Evolutionary conservation across 306 rosid species (phyloP), one percentile per base, ranked within the genome.

Genomic region (Dalbergia cochinchinensis): DNA sequence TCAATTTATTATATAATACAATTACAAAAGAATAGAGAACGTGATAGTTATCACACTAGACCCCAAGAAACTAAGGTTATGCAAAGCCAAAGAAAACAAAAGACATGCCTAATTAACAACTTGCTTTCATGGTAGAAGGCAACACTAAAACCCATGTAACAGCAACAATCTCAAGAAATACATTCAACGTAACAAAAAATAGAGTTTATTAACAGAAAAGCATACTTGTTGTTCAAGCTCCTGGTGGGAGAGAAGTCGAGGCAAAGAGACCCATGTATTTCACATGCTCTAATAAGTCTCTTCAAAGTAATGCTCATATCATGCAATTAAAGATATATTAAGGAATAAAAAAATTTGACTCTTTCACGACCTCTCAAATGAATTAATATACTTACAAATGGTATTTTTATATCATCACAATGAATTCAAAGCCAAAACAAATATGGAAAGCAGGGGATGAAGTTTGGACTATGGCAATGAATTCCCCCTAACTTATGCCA

Each of bases 221-320:
- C 97, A 70, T 92, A 95, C 99, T 82, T 95, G 99, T 53, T 90
- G 98, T 79, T 98, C 99, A 48, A 95, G 85, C 84, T 95, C 99
- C 81, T 98, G 91, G 99, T 95, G 9, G 99, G 98, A 20, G 99
- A 92, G 15, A 95, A 90, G 51, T 90, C 90, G 15, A 95, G 92
- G 66, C 99, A 91, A 8, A 95, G 93, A 42, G 99, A 11, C 98
- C 97, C 83, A 54, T 85, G 5, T 26, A 2, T 26, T 26, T 26
- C 31, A 26, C 31, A 1, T 26, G 3, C 31, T 26, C 31, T 26
- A 26, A 2, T 26, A 26, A 26, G 31, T 26, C 31, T 26, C 31
- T 26, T 26, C 2, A 26, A 1, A 26, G 31, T 26, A 26, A 26
- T 26, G 31, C 31, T 26, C 31, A 26, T 3, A 26, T 26, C 31